phyloP scores from a whole-genome alignment of 768 basidiomycete species.

The Guyanaporus albipodus region DNA sequence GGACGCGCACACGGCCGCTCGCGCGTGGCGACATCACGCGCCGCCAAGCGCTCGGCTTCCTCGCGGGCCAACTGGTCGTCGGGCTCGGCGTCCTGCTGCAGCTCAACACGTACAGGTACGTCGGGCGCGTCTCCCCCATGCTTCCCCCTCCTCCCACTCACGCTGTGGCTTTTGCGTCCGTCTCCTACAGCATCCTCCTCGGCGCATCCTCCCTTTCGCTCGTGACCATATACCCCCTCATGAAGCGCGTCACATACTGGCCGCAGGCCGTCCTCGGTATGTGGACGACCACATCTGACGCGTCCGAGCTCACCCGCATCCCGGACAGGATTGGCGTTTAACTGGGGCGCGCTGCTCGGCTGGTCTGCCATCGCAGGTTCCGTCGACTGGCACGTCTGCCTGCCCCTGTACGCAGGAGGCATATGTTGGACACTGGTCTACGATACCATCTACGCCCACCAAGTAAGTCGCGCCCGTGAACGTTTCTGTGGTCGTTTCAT shows the following conservation, averaged over 20 bases:
- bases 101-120: conserved; percentile 90
- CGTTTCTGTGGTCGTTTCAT: neutral
- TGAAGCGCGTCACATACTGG: conserved; percentile 98
- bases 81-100: conserved; percentile 87
- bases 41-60: conserved; percentile 73
- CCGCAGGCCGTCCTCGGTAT: conserved; percentile 92
- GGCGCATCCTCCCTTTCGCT: conserved; percentile 89
- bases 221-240: conserved; percentile 88
- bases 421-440: conserved; percentile 94
- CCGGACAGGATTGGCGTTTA: conserved; percentile 82
- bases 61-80: conserved; percentile 74
- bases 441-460: conserved; percentile 97
- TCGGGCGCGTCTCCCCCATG: neutral
- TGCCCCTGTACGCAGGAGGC: conserved; percentile 88
- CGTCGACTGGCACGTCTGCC: conserved; percentile 76
- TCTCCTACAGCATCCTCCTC: conserved; percentile 65
- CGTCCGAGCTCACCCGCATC: neutral
- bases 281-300: conserved; percentile 14
- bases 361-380: conserved; percentile 90
- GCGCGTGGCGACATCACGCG: conserved; percentile 78
- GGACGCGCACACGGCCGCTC: conserved; percentile 86
- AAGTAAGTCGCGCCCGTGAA: conserved; percentile 45
- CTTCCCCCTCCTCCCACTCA: neutral
- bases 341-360: conserved; percentile 95
- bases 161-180: neutral